These are phyloP conservation scores for Nannochloris sp. DNA, from an alignment of 139 green algal genomes.

Conservation along the genomic window DNA sequence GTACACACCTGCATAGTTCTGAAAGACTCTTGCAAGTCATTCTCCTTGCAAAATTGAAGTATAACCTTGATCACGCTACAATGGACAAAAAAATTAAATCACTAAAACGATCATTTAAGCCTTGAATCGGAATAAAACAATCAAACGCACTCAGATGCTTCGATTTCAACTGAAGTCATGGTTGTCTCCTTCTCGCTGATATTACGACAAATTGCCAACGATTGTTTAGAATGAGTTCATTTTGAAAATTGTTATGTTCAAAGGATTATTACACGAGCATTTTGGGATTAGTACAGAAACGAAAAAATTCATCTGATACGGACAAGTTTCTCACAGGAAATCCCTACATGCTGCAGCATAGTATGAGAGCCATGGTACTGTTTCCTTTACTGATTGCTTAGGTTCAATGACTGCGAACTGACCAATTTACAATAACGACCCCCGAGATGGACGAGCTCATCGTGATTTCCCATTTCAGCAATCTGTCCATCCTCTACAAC, in stretches of 20 bases:
- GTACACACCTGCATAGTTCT: constrained; percentile 64
- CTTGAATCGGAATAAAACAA: not conserved
- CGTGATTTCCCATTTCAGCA: constrained; percentile 40
- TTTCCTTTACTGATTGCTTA: constrained; percentile 8
- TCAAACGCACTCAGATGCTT: constrained; percentile 69
- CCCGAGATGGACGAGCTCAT: constrained; percentile 21
- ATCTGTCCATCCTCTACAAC: constrained; percentile 45
- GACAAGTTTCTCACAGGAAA: no score
- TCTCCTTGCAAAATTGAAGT: constrained; percentile 96
- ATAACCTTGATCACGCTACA: constrained; percentile 95
- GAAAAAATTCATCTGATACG: no score
- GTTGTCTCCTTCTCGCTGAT: no score
- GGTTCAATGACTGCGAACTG: constrained; percentile 25
- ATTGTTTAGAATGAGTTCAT: not conserved
- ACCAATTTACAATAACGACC: constrained; percentile 42
- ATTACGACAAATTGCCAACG: no score
- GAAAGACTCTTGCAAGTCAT: constrained; percentile 77
- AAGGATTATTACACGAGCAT: no score
- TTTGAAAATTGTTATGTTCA: not conserved
- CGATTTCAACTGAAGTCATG: constrained; percentile 59
- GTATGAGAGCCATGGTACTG: not conserved
- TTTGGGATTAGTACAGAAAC: no score
- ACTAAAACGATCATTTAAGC: constrained; percentile 1
- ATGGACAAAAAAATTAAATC: not conserved
- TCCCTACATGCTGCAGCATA: not conserved